A percentile compares a stretch with the other conserved stretches of the same genome.
phyloP scores from a whole-genome alignment of 2,329 filamentous ascomycete genomes.

The Penicillium hordei region DNA sequence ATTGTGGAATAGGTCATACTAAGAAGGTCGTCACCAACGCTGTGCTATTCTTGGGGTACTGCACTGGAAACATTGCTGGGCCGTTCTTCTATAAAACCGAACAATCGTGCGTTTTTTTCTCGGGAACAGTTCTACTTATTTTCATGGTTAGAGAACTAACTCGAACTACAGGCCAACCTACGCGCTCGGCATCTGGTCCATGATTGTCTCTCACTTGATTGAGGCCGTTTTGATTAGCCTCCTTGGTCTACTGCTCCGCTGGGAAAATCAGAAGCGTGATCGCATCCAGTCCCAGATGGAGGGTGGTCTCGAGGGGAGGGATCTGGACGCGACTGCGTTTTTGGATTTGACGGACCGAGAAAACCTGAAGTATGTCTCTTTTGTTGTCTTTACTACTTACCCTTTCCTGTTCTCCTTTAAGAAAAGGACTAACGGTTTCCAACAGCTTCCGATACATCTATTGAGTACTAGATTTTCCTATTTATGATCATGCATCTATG shows the following conservation, averaged over 20 bases:
- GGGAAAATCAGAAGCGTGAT: conserved; percentile 54
- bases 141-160: neutral
- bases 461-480: neutral
- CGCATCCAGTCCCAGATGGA: conserved; percentile 48
- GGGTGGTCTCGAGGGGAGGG: conserved; percentile 48
- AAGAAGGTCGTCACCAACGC: conserved; percentile 66
- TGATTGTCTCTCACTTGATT: conserved; percentile 56
- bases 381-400: no score
- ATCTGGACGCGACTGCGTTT: conserved; percentile 53
- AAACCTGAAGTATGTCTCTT: conserved; percentile 47
- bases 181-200: conserved; percentile 55
- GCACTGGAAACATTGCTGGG: conserved; percentile 60
- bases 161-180: conserved; percentile 45
- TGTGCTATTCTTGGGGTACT: conserved; percentile 60
- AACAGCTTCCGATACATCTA: conserved; percentile 23
- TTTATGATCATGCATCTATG: no score
- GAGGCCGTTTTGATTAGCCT: conserved; percentile 50
- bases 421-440: neutral
- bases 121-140: neutral
- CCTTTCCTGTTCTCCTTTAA: neutral
- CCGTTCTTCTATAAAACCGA: conserved; percentile 62
- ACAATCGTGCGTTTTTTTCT: conserved; percentile 42
- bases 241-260: conserved; percentile 49
- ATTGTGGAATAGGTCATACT: conserved; percentile 49
- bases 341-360: conserved; percentile 56